A percentile compares a stretch with the other conserved stretches of the same genome.
Evolutionary conservation across 73 alveolate species (phyloP).

Genomic region (Uronychia binucleata): DNA sequence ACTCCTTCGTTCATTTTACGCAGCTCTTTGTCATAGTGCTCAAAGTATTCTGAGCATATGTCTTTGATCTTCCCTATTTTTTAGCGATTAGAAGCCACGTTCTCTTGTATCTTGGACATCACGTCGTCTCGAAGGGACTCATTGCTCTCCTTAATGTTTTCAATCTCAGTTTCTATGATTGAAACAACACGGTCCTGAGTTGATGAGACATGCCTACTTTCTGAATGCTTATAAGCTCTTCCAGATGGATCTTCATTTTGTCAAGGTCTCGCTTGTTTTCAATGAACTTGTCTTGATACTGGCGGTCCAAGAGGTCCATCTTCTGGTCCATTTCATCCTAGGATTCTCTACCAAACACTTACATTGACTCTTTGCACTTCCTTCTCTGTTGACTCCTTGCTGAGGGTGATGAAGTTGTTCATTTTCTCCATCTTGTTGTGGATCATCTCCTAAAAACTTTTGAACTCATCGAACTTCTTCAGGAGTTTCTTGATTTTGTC

Average conservation of each 20-base stretch:
- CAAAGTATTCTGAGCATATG: constrained; percentile 43
- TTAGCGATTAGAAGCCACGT: background rate
- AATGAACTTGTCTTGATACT: background rate
- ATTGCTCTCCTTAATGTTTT: background rate
- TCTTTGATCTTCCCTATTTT: constrained; percentile 27
- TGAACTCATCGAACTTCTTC: background rate
- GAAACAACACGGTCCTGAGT: background rate
- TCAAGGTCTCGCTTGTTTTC: background rate
- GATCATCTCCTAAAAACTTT: background rate
- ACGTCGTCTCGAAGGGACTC: background rate
- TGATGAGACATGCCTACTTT: too few species aligned
- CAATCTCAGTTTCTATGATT: background rate
- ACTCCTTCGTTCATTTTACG: constrained; percentile 25
- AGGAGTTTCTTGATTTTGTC: background rate
- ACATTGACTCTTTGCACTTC: background rate
- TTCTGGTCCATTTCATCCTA: background rate
- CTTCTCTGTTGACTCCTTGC: background rate
- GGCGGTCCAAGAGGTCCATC: background rate
- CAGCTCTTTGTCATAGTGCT: constrained; percentile 44
- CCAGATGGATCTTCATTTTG: background rate
- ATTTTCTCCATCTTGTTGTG: background rate
- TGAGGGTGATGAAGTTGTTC: background rate
- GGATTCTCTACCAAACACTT: background rate
- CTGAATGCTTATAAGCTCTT: background rate
- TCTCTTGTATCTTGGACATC: background rate